Evolutionary conservation across 2,329 filamentous ascomycete species (phyloP).

Genomic region (Cephalotrichum gorgonifer): DNA sequence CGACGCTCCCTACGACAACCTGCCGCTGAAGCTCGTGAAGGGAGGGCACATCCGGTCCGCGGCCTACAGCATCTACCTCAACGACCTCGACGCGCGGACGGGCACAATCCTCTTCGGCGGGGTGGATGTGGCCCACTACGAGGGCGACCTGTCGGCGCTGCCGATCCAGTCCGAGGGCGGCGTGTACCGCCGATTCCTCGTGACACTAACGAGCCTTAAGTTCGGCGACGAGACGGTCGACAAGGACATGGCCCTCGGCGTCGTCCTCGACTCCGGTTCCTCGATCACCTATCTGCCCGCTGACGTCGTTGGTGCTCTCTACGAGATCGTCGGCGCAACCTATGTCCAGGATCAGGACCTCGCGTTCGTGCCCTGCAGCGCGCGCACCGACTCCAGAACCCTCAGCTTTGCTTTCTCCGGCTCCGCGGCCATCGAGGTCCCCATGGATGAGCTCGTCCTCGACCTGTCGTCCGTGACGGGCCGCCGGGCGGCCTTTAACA

Average conservation of each 20-base stretch:
- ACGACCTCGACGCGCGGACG: constrained; percentile 55
- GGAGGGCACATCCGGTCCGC: constrained; percentile 52
- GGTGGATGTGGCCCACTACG: constrained; percentile 56
- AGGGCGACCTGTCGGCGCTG: constrained; percentile 52
- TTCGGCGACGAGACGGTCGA: constrained; percentile 31
- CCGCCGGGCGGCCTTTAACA: constrained; percentile 35
- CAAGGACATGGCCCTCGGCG: constrained; percentile 43
- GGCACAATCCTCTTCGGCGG: constrained; percentile 68
- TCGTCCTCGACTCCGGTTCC: constrained; percentile 62
- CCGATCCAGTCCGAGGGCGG: constrained; percentile 50
- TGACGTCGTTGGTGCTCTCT: constrained; percentile 41
- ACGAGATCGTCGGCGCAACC: constrained; percentile 44
- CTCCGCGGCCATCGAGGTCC: constrained; percentile 39
- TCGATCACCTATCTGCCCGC: constrained; percentile 58
- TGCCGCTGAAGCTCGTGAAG: constrained; percentile 54
- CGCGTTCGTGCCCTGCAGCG: constrained; percentile 53
- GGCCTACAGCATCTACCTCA: constrained; percentile 66
- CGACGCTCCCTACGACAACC: constrained; percentile 50
- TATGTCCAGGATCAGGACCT: constrained; percentile 42
- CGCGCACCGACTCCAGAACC: constrained; percentile 34
- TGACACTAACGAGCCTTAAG: constrained; percentile 54
- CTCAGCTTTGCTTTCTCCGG: constrained; percentile 32
- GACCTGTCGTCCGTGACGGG: constrained; percentile 36
- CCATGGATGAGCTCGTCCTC: constrained; percentile 50
- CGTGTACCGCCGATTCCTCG: constrained; percentile 51